Evolutionary conservation across 352 stramenopile species (phyloP).

Genomic region (Pythium folliculosum): DNA sequence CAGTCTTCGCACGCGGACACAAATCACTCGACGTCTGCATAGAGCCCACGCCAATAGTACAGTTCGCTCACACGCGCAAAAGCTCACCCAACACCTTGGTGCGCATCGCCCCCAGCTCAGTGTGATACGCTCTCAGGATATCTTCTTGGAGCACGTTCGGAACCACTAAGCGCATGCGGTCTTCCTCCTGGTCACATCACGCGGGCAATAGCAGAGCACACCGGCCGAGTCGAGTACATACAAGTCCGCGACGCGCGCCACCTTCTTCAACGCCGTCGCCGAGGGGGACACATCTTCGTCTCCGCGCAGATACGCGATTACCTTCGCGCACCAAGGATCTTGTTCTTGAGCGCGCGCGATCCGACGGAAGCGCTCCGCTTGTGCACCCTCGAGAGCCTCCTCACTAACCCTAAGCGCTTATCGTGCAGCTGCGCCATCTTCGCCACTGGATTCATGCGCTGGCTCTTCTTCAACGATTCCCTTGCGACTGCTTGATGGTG

Average conservation of each 20-base stretch:
- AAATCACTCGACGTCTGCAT: slow-evolving; percentile 5
- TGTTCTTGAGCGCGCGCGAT: not conserved
- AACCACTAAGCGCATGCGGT: not conserved
- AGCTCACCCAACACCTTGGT: slow-evolving; percentile 14
- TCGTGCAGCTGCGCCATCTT: not conserved
- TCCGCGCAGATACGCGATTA: not conserved
- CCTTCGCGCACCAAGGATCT: slow-evolving; percentile 1
- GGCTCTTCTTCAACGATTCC: no score
- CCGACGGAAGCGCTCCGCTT: slow-evolving; percentile 11
- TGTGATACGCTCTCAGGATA: slow-evolving; percentile 10
- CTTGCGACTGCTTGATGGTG: no score
- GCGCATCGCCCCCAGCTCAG: not conserved
- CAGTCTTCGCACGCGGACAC: slow-evolving; percentile 16
- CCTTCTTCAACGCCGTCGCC: not conserved
- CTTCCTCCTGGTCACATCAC: not conserved
- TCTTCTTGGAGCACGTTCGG: slow-evolving; percentile 6
- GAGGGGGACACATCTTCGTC: not conserved
- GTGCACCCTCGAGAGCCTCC: not conserved
- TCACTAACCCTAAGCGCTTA: not conserved
- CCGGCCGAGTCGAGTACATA: slow-evolving; percentile 1
- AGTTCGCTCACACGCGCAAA: not conserved
- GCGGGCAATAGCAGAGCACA: slow-evolving; percentile 11
- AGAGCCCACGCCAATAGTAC: slow-evolving; percentile 14
- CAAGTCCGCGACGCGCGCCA: not conserved
- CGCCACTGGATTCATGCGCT: not conserved